A percentile compares a stretch with the other conserved stretches of the same genome.
Conservation (phyloP, 176 grass and related monocot species). For the Carex scoparia region DNA sequence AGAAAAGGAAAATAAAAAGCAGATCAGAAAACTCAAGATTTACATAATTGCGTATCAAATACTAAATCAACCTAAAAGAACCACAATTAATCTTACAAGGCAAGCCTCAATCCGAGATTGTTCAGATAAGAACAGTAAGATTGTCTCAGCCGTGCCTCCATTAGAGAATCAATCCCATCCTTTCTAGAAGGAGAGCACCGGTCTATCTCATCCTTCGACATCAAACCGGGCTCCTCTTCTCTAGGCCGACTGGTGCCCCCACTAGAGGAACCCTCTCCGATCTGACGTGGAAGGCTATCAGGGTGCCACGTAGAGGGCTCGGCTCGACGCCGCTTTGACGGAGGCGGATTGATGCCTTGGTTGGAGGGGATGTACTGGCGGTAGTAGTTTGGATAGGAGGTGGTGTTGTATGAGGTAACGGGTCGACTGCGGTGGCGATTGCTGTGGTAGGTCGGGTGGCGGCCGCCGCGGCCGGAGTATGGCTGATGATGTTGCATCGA, state of each 20-base stretch:
- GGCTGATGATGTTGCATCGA: constrained; percentile 19
- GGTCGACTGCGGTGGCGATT: constrained; percentile 18
- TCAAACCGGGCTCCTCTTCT: constrained; percentile 35
- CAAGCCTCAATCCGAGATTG: constrained; percentile 40
- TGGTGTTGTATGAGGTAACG: neutral
- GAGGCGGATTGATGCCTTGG: constrained; percentile 8
- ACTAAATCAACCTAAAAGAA: neutral
- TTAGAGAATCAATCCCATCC: constrained; percentile 40
- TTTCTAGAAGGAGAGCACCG: constrained; percentile 46
- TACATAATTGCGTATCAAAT: neutral
- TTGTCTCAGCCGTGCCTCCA: constrained; percentile 45
- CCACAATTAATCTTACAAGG: constrained; percentile 32
- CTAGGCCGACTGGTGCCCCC: neutral
- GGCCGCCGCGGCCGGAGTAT: neutral
- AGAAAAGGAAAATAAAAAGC: neutral
- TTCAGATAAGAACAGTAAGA: constrained; percentile 63
- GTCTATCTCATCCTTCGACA: constrained; percentile 54
- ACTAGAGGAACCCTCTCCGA: constrained; percentile 3
- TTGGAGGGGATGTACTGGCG: neutral
- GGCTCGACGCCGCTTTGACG: constrained; percentile 20
- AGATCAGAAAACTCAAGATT: neutral
- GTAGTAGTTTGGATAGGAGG: constrained; percentile 11
- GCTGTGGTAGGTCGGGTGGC: neutral
- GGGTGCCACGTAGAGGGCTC: constrained; percentile 15
- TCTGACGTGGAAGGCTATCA: constrained; percentile 4